Evolutionary conservation across 176 grass and related monocot genomes (phyloP), one percentile per base, ranked within the genome.

Genomic region (Calamus simplicifolius): DNA sequence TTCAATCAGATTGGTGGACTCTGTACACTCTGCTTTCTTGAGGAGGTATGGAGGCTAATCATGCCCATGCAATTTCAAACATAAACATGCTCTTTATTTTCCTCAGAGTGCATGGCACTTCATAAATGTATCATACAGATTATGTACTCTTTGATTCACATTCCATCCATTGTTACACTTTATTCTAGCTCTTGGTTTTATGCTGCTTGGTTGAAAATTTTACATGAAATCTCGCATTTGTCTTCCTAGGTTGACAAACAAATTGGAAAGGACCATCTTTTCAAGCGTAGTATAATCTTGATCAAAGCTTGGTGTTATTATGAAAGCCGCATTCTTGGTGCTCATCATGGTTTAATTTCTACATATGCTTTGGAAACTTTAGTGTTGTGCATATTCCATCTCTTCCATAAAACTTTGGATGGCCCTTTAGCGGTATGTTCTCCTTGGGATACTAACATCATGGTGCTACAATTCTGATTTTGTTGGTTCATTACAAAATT

Each of bases 221-320:
- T 19, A 28, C 52, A 43, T 5, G 28, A 7, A 43, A 43, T 43
- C 35, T 43, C 28, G 25, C 2, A 7, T 2, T 29, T 58, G 43
- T 69, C 75, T 74, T 50, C 85, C 18, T 53, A 97, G 92, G 84
- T 91, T 71, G 84, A 97, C 82, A 4, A 69, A 27, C 55, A 52
- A 25, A 85, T 97, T 80, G 84, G 73, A 59, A 91, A 97, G 23
- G 52, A 73, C 4, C 75, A 97, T 56, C 72, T 97, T 43, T 85
- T 97, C 51, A 97, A 97, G 57, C 76, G 73, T 59, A 97, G 93
- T 68, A 80, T 97, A 73, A 80, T 97, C 73, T 71, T 97, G 51
- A 91, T 97, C 68, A 97, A 97, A 77, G 64, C 79, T 38, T 97
- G 87, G 87, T 97, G 93, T 68, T 91, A 91, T 71, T 97, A 97